These are phyloP conservation scores for Cardamine resedifolia DNA, from an alignment of 345 rosid genomes.

Conservation along the genomic window DNA sequence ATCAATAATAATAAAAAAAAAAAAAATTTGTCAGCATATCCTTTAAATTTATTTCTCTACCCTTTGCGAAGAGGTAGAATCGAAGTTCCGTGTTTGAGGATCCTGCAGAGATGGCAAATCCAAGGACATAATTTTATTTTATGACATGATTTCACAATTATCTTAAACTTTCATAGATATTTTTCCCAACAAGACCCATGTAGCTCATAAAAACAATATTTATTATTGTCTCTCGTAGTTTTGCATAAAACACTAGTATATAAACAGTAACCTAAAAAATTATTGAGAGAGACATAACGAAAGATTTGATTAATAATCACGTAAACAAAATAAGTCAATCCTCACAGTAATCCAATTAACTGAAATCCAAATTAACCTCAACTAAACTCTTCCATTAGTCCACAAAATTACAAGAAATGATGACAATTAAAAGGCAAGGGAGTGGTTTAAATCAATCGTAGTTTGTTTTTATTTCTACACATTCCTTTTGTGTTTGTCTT, in stretches of 20 bases:
- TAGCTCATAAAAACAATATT: not conserved
- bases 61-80: not conserved
- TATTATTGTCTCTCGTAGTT: conserved; percentile 13
- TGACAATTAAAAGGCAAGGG: conserved; percentile 40
- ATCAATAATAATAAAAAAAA: too few species aligned
- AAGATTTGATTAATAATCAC: conserved; percentile 26
- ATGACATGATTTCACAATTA: not conserved
- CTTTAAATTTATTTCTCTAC: too few species aligned
- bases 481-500: conserved; percentile 41
- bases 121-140: not conserved
- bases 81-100: not conserved
- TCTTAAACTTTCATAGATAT: not conserved
- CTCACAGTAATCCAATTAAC: conserved; percentile 32
- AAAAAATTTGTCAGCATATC: too few species aligned
- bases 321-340: conserved; percentile 16
- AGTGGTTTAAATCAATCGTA: conserved; percentile 35
- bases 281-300: conserved; percentile 22
- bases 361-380: conserved; percentile 31
- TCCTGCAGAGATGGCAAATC: not conserved
- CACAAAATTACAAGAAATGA: conserved; percentile 34
- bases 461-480: conserved; percentile 20
- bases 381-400: conserved; percentile 41
- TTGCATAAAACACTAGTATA: conserved; percentile 4
- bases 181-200: not conserved
- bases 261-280: not conserved